Conservation (phyloP, 257 asterid genomes). For the Apocynum venetum region DNA sequence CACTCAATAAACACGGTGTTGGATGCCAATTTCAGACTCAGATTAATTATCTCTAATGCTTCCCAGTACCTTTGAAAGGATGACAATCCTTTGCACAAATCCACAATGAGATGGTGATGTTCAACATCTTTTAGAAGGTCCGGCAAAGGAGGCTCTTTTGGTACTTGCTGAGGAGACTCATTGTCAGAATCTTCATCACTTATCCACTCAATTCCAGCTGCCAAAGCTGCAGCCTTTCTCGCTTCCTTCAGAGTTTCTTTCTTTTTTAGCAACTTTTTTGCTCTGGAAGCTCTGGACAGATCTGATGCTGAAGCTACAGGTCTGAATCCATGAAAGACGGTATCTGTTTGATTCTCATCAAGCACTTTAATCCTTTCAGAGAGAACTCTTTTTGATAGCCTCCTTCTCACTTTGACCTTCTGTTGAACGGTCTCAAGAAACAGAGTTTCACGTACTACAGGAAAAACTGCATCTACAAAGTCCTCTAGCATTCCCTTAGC, state of each 20-base stretch:
- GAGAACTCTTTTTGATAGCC: slow-evolving; percentile 60
- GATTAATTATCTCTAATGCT: slow-evolving; percentile 65
- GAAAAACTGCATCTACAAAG: slow-evolving; percentile 62
- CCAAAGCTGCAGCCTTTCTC: slow-evolving; percentile 66
- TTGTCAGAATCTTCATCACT: slow-evolving; percentile 85
- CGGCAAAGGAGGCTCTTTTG: slow-evolving; percentile 67
- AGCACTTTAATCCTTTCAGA: slow-evolving; percentile 66
- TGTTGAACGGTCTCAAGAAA: slow-evolving; percentile 49
- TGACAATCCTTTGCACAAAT: slow-evolving; percentile 70
- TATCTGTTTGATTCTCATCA: slow-evolving; percentile 50
- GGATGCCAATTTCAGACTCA: slow-evolving; percentile 56
- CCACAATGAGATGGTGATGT: slow-evolving; percentile 58
- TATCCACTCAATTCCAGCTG: slow-evolving; percentile 75
- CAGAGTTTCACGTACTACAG: slow-evolving; percentile 68
- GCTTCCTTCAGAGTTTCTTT: slow-evolving; percentile 50
- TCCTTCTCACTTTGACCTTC: slow-evolving; percentile 48
- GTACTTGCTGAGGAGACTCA: slow-evolving; percentile 56
- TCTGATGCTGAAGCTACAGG: slow-evolving; percentile 72
- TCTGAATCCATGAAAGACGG: slow-evolving; percentile 63
- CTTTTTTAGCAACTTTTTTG: slow-evolving; percentile 61
- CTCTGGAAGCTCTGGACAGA: slow-evolving; percentile 75
- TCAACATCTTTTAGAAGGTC: slow-evolving; percentile 62
- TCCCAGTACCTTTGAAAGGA: slow-evolving; percentile 66
- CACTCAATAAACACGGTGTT: slow-evolving; percentile 44
- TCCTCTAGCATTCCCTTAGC: slow-evolving; percentile 60